Base-by-base conservation (phyloP, 73 alveolate genomes). In the Diophrys appendiculata region DNA sequence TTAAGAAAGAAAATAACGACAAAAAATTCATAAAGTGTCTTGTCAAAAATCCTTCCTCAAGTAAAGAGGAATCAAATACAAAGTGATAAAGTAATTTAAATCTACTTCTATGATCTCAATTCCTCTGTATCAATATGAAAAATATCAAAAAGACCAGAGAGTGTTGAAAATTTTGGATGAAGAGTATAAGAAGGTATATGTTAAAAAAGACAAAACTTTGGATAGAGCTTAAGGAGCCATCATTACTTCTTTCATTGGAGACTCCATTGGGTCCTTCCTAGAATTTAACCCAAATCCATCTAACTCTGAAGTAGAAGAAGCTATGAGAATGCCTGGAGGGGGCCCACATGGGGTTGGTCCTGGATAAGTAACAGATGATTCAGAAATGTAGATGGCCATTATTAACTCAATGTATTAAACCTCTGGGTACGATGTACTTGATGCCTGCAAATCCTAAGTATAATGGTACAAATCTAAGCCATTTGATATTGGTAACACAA, bases 191-290 rank as follows among this genome's bases (percentile, higher is more conserved):
- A n/a, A n/a, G n/a, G n/a, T n/a, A n/a, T n/a, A n/a, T n/a, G n/a
- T n/a, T n/a, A n/a, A n/a, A n/a, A n/a, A 8, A 14, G 32, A 60
- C 11, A 29, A 24, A 5, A 8, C 24, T 5, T 8, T 14, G 13
- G 29, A 60, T 14, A 29, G 33, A 73, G 81, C 84, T 11, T 2
- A 55, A 25, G 87, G 87, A 27, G 28, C 78, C 54, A 70, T 84
- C n/a, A 35, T 77, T 27, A 88, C 88, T 1, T 87, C 92, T 1
- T 77, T 84, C 68, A 68, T 84, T 26, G 92, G 92, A 24, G 92
- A 84, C 52, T 77, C 92, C 3, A 70, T 54, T 29, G 92, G 92
- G 1, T 74, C 92, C 24, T 55, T 43, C 34, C 33, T 77, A 0
- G 92, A 85, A 54, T 85, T 85, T 55, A 1, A 27, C 23, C 30